Evolutionary conservation across 2,329 filamentous ascomycete species (phyloP).

Genomic region (Remersonia thermophila): DNA sequence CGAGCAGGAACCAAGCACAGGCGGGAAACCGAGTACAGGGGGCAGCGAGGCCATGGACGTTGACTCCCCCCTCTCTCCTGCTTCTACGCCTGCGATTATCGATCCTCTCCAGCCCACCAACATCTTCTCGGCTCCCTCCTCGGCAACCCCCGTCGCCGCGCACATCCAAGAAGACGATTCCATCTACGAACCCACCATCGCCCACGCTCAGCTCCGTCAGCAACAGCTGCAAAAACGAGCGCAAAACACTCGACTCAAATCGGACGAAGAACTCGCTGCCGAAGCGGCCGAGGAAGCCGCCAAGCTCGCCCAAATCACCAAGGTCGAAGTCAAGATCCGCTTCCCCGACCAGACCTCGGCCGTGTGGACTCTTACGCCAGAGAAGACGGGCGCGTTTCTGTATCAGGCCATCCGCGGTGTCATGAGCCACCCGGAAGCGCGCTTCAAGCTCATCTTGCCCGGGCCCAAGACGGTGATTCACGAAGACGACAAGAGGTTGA

Average conservation of each 20-base stretch:
- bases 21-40: neutral
- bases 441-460: slow-evolving; percentile 60
- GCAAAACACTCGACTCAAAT: slow-evolving; percentile 66
- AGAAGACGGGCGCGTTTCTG: slow-evolving; percentile 57
- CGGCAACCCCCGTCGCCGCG: slow-evolving; percentile 64
- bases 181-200: slow-evolving; percentile 66
- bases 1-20: neutral
- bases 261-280: slow-evolving; percentile 68
- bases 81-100: neutral
- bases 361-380: slow-evolving; percentile 55
- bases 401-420: slow-evolving; percentile 64
- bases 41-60: slow-evolving; percentile 9
- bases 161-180: slow-evolving; percentile 52
- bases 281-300: slow-evolving; percentile 54
- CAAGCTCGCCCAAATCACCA: slow-evolving; percentile 51
- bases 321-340: slow-evolving; percentile 65
- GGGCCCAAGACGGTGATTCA: slow-evolving; percentile 35
- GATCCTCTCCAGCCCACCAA: slow-evolving; percentile 41
- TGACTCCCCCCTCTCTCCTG: slow-evolving; percentile 7
- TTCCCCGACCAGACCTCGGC: slow-evolving; percentile 79
- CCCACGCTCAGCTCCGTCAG: slow-evolving; percentile 65
- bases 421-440: slow-evolving; percentile 50
- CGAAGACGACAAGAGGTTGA: slow-evolving; percentile 43
- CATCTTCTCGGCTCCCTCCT: slow-evolving; percentile 67
- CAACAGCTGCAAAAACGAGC: slow-evolving; percentile 46